phyloP scores from a whole-genome alignment of 176 grass and related monocot species.

The Thinopyrum elongatum region DNA sequence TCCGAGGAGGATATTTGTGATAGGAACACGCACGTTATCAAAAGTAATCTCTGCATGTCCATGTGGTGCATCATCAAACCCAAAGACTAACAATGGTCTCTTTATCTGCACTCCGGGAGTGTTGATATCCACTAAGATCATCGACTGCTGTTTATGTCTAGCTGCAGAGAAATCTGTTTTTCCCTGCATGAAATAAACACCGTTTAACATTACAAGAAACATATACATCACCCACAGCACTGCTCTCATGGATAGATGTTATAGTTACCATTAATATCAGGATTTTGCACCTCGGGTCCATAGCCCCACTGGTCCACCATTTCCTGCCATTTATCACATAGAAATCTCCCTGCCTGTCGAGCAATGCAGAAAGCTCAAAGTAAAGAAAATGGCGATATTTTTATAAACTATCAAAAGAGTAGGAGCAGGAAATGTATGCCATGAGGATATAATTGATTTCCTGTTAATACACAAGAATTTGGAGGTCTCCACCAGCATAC shows the following conservation, averaged over 20 bases:
- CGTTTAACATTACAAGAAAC: not conserved
- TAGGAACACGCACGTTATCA: slow-evolving; percentile 79
- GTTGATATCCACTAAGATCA: slow-evolving; percentile 91
- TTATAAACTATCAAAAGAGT: not conserved
- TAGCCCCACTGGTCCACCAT: slow-evolving; percentile 98
- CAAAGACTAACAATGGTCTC: slow-evolving; percentile 88
- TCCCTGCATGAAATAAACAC: slow-evolving; percentile 57
- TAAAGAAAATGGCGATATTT: not conserved
- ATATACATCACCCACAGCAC: not conserved
- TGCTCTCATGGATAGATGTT: not conserved
- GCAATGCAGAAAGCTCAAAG: not conserved
- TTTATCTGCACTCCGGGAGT: slow-evolving; percentile 79
- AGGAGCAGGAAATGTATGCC: not conserved
- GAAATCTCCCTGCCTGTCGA: slow-evolving; percentile 70
- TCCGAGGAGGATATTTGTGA: slow-evolving; percentile 81
- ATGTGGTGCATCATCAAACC: slow-evolving; percentile 93
- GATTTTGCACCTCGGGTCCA: slow-evolving; percentile 96
- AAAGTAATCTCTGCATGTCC: slow-evolving; percentile 94
- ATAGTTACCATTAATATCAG: slow-evolving; percentile 87
- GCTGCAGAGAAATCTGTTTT: slow-evolving; percentile 89
- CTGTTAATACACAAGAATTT: not conserved
- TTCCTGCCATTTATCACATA: slow-evolving; percentile 92
- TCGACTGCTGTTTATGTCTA: slow-evolving; percentile 89
- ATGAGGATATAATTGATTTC: not conserved
- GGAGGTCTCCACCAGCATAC: not conserved